Percentiles rank a stretch among this genome's conserved stretches.
Conservation (phyloP, 1,284 basidiomycete genomes). For the Ustilago esculenta region DNA sequence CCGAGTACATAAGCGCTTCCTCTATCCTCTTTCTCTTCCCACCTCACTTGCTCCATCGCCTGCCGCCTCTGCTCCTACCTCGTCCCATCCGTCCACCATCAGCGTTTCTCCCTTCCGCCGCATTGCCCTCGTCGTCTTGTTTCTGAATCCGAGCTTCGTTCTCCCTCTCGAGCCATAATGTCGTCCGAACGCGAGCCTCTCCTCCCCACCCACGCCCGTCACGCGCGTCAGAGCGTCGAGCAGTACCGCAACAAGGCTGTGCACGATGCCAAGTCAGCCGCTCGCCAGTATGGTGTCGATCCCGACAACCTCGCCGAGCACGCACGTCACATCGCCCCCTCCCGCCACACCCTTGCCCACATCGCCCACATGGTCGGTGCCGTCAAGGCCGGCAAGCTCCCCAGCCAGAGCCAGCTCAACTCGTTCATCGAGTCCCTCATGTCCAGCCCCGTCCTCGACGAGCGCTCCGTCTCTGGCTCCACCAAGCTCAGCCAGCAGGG, state of each 20-base stretch:
- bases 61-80: conserved; percentile 2
- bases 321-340: conserved; percentile 35
- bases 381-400: conserved; percentile 51
- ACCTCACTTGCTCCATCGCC: conserved; percentile 1
- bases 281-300: conserved; percentile 41
- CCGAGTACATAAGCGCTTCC: conserved; percentile 3
- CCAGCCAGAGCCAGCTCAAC: conserved; percentile 50
- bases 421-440: conserved; percentile 43
- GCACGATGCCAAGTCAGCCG: conserved; percentile 40
- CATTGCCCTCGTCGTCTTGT: not conserved
- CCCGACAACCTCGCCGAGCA: conserved; percentile 36
- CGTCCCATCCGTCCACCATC: too few species aligned
- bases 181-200: conserved; percentile 48
- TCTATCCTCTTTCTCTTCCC: too few species aligned
- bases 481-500: conserved; percentile 51
- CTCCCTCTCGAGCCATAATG: too few species aligned
- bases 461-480: conserved; percentile 39
- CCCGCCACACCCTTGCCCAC: conserved; percentile 38
- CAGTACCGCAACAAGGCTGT: conserved; percentile 27
- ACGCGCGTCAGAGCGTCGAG: conserved; percentile 24
- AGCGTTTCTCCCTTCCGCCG: not conserved
- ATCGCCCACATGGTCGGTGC: conserved; percentile 49
- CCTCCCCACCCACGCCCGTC: conserved; percentile 37
- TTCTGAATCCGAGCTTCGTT: too few species aligned
- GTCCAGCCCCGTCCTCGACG: conserved; percentile 50